phyloP scores from a whole-genome alignment of 352 stramenopile genomes.

The Phytophthora syringae region DNA sequence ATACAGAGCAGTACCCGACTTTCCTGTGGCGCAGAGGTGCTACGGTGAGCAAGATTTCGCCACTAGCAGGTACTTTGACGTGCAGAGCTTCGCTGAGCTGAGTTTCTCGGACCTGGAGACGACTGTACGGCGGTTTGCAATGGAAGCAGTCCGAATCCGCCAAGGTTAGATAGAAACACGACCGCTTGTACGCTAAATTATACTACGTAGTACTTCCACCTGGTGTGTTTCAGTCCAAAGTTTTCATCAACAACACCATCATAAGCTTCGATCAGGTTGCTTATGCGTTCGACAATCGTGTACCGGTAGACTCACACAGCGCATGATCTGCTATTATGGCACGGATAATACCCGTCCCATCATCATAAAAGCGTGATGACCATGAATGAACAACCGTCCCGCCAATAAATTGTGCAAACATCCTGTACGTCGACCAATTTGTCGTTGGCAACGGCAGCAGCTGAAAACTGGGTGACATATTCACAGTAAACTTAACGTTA shows the following conservation, averaged over 20 bases:
- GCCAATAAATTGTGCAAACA: too few species aligned
- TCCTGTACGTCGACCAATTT: too few species aligned
- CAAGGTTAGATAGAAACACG: constrained; percentile 1
- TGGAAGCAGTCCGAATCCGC: constrained; percentile 31
- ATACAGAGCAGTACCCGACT: constrained; percentile 41
- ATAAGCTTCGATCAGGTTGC: not conserved
- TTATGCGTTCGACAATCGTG: too few species aligned
- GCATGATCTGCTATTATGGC: not conserved
- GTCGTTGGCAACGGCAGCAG: too few species aligned
- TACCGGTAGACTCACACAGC: constrained; percentile 1
- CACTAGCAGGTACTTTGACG: constrained; percentile 37
- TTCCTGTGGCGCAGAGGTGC: constrained; percentile 55
- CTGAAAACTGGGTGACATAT: too few species aligned
- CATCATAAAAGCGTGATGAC: not conserved
- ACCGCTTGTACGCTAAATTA: not conserved
- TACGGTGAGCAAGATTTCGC: constrained; percentile 49
- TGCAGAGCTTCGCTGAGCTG: constrained; percentile 31
- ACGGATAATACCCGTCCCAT: not conserved
- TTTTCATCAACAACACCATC: not conserved
- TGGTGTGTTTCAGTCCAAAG: too few species aligned
- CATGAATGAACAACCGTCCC: not conserved
- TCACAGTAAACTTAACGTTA: too few species aligned
- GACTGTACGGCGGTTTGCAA: constrained; percentile 36
- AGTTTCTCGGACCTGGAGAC: constrained; percentile 35
- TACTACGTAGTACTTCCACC: too few species aligned